Conservation (phyloP, 176 grass and related monocot species). For the Eleusine coracana region DNA sequence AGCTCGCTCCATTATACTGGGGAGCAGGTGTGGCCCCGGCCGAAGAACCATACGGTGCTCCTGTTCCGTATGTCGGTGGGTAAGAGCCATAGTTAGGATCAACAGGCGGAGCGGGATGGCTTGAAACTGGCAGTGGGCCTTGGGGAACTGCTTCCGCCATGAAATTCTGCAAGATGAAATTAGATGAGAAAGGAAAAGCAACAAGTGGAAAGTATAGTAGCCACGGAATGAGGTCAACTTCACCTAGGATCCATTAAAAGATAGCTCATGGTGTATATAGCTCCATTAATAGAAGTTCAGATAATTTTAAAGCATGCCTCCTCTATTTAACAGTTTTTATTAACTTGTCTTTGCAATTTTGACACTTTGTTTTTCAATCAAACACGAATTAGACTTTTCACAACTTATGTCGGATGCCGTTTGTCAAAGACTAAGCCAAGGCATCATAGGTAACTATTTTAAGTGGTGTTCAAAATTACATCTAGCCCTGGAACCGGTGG, state of each 20-base stretch:
- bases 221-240: neutral
- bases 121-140: constrained; percentile 36
- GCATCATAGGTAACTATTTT: neutral
- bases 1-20: constrained; percentile 38
- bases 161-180: constrained; percentile 74
- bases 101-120: constrained; percentile 36
- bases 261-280: neutral
- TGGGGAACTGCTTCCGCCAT: constrained; percentile 70
- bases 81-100: constrained; percentile 68
- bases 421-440: neutral
- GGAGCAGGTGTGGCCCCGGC: constrained; percentile 31
- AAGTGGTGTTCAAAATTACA: neutral
- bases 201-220: neutral
- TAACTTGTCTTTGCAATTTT: neutral
- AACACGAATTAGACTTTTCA: neutral
- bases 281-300: neutral
- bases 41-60: constrained; percentile 49
- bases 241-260: neutral
- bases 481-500: neutral
- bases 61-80: constrained; percentile 51
- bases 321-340: neutral
- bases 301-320: neutral
- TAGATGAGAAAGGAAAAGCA: neutral
- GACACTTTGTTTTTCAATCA: neutral
- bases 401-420: neutral